Base-by-base conservation (phyloP, 2,329 filamentous ascomycete genomes). In the Nemania sp. region DNA sequence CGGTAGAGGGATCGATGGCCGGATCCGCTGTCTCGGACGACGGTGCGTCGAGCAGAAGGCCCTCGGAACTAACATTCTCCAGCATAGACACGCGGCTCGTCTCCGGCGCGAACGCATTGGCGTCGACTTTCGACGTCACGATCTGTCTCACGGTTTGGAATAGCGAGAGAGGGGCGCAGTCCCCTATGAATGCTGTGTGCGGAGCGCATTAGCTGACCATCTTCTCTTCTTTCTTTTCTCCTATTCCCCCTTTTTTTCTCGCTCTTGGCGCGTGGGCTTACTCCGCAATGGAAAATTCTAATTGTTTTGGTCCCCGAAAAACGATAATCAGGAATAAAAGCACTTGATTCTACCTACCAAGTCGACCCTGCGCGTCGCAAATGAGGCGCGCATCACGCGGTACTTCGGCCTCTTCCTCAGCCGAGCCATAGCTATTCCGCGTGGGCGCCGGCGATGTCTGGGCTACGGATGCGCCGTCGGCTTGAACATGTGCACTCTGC, bases 101-200 rank as follows among this genome's bases (percentile, higher is more conserved):
- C 54, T 80, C 75, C 0, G 79, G 77, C 1, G 78, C 75, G 55
- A 82, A 81, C 1, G 78, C 79, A 41, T 76, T 70, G 11, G 74
- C 70, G 15, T 79, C 78, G 28, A 81, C 74, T 5, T 74, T 69
- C 0, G 71, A 74, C 0, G 75, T 80, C 19, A 82, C 78, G 15
- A 82, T 72, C 59, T 80, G 75, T 2, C 79, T 72, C 6, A 82
- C 75, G 0, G 78, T 80, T 58, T 81, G 79, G 59, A 82, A 82
- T 56, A 82, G 78, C 0, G 79, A 82, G 17, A 82, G 66, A 0
- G 80, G 80, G 4, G 80, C 80, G 58, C 79, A 82, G 62, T 82
- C 80, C 5, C 80, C 80, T 20, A 82, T 78, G 62, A 82, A 82
- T 24, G 80, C 66, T 67, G 30, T 14, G 30, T 8, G 33, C 26